These are phyloP conservation scores for Candida palmyrensis DNA, from an alignment of 805 yeast genomes.

Conservation along the genomic window DNA sequence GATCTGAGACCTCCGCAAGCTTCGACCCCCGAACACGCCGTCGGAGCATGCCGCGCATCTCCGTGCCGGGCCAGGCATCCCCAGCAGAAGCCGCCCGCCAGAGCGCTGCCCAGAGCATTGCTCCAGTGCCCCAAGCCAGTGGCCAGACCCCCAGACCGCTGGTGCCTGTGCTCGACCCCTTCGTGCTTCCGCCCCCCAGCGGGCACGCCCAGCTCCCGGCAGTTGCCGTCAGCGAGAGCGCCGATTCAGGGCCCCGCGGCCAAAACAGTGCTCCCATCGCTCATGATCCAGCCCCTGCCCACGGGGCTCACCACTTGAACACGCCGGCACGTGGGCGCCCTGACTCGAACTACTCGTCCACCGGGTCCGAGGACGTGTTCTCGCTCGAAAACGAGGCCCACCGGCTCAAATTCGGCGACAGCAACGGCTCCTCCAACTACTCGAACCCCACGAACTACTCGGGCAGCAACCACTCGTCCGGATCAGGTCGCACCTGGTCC, in stretches of 20 bases:
- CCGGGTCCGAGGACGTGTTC: conserved; percentile 11
- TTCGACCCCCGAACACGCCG: too few species aligned
- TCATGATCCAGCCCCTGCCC: neutral
- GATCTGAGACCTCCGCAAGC: neutral
- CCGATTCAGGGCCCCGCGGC: too few species aligned
- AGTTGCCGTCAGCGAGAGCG: too few species aligned
- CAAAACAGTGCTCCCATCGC: neutral
- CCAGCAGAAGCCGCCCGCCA: too few species aligned
- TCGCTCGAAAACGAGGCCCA: conserved; percentile 6
- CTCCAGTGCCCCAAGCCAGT: too few species aligned
- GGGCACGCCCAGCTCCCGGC: too few species aligned
- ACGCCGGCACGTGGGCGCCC: neutral
- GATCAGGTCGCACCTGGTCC: conserved; percentile 35
- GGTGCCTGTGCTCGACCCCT: neutral
- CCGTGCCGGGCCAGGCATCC: too few species aligned
- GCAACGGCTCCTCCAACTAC: conserved; percentile 24
- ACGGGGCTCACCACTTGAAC: neutral
- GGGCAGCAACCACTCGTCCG: conserved; percentile 14
- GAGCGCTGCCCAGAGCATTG: too few species aligned
- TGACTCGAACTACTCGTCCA: conserved; percentile 3
- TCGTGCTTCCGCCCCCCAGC: conserved; percentile 2
- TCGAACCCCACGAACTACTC: conserved; percentile 34
- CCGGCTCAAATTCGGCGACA: conserved; percentile 7
- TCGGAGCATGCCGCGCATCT: too few species aligned
- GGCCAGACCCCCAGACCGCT: too few species aligned